Percentiles rank a stretch among this genome's conserved stretches.
Conservation (phyloP, 2,329 filamentous ascomycete species). For the Aureobasidium vineae region DNA sequence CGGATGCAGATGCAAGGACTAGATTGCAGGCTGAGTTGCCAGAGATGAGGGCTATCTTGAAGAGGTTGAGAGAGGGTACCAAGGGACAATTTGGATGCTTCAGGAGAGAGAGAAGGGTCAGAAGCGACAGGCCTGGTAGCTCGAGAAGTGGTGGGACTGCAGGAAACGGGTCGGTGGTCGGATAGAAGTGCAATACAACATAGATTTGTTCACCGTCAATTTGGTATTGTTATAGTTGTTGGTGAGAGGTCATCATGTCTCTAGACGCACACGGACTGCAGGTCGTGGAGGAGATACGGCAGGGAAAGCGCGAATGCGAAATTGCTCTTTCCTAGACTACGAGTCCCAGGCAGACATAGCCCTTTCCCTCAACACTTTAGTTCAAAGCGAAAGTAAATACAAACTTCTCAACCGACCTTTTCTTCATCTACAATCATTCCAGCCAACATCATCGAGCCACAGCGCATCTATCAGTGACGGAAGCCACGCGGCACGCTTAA, state of each 20-base stretch:
- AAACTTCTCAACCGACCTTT: background rate
- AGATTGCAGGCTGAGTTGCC: conserved; percentile 82
- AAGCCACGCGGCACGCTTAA: background rate
- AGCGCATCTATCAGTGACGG: background rate
- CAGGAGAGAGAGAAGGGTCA: conserved; percentile 29
- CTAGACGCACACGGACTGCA: background rate
- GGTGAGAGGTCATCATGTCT: background rate
- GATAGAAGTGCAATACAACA: background rate
- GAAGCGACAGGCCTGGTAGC: conserved; percentile 26
- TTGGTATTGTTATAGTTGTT: background rate
- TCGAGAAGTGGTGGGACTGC: conserved; percentile 15
- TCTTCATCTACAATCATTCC: no score
- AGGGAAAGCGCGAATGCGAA: background rate
- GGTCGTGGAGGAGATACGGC: background rate
- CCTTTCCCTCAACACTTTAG: background rate
- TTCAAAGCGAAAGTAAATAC: background rate
- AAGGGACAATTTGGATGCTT: conserved; percentile 69
- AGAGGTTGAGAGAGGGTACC: conserved; percentile 75
- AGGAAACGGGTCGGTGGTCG: background rate
- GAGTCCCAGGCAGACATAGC: background rate
- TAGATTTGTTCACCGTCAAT: background rate
- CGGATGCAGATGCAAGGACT: conserved; percentile 79
- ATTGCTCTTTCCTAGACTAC: background rate
- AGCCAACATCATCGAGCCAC: background rate
- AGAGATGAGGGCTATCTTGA: conserved; percentile 83